phyloP scores from a whole-genome alignment of 768 basidiomycete species.

The Agrocybe pediades region DNA sequence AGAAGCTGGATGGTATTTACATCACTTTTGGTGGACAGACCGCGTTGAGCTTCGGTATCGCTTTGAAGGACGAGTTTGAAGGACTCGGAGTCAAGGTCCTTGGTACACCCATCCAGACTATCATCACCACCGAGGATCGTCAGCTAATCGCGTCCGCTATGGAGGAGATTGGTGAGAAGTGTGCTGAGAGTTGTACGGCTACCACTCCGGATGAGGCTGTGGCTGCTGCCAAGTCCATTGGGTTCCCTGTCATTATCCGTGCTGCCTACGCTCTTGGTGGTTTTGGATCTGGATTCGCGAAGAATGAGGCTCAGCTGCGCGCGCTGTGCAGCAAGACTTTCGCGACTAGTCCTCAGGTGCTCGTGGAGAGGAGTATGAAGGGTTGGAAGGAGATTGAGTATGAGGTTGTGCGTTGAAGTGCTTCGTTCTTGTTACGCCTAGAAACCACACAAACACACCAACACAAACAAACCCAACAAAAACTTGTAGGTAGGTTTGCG shows the following conservation, averaged over 20 bases:
- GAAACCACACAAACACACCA: too few species aligned
- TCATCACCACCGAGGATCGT: slow-evolving; percentile 96
- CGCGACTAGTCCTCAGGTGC: slow-evolving; percentile 95
- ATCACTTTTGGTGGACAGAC: slow-evolving; percentile 99
- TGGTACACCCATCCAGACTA: slow-evolving; percentile 95
- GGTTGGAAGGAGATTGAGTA: slow-evolving; percentile 99
- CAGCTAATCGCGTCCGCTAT: slow-evolving; percentile 93
- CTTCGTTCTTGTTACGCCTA: too few species aligned
- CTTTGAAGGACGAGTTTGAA: slow-evolving; percentile 95
- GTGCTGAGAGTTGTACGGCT: slow-evolving; percentile 87
- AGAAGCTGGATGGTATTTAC: slow-evolving; percentile 98
- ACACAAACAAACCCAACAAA: too few species aligned
- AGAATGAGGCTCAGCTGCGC: slow-evolving; percentile 86
- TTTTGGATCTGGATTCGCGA: slow-evolving; percentile 96
- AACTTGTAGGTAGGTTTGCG: too few species aligned
- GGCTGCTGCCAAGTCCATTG: slow-evolving; percentile 79
- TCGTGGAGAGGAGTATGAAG: slow-evolving; percentile 99
- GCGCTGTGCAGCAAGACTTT: slow-evolving; percentile 94
- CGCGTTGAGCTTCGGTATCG: slow-evolving; percentile 94
- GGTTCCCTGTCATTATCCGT: slow-evolving; percentile 94
- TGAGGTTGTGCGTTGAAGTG: slow-evolving; percentile 95
- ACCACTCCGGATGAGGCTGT: slow-evolving; percentile 83
- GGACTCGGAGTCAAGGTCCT: slow-evolving; percentile 89
- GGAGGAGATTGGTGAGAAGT: slow-evolving; percentile 96
- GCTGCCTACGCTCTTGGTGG: slow-evolving; percentile 97